These are phyloP conservation scores for Paecilomyces formosus DNA, from an alignment of 2,329 filamentous ascomycete genomes.

Conservation along the genomic window DNA sequence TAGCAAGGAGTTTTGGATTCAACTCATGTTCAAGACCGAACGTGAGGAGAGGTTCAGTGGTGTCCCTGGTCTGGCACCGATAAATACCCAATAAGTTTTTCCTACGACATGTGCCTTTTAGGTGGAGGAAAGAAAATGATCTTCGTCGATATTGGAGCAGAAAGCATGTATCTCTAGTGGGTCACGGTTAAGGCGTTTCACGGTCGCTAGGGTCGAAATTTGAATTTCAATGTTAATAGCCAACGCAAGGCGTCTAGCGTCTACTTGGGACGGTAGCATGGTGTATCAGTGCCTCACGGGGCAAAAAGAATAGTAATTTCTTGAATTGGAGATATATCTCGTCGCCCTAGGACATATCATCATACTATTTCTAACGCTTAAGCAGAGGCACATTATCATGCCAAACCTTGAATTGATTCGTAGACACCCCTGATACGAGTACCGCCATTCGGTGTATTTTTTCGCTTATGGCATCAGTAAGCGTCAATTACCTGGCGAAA, in stretches of 20 bases:
- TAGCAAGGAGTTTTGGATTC: slow-evolving; percentile 93
- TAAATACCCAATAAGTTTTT: slow-evolving; percentile 17
- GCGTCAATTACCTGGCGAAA: too few relatives aligned
- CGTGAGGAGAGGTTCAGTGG: slow-evolving; percentile 79
- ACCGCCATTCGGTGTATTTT: too few relatives aligned
- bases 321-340: background rate
- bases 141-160: background rate
- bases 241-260: background rate
- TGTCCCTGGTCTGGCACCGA: slow-evolving; percentile 56
- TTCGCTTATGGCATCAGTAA: too few relatives aligned
- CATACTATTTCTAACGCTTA: background rate
- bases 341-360: background rate
- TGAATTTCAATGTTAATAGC: background rate
- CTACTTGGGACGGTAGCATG: background rate
- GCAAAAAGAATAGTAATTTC: background rate
- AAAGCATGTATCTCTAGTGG: background rate
- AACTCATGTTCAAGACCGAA: slow-evolving; percentile 98
- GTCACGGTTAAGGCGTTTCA: background rate
- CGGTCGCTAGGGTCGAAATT: background rate
- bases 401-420: background rate
- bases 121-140: background rate
- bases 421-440: background rate
- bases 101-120: background rate
- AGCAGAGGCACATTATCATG: background rate
- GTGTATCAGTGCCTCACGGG: background rate